phyloP scores from a whole-genome alignment of 169 alveolate species.

The Theileria annulata region DNA sequence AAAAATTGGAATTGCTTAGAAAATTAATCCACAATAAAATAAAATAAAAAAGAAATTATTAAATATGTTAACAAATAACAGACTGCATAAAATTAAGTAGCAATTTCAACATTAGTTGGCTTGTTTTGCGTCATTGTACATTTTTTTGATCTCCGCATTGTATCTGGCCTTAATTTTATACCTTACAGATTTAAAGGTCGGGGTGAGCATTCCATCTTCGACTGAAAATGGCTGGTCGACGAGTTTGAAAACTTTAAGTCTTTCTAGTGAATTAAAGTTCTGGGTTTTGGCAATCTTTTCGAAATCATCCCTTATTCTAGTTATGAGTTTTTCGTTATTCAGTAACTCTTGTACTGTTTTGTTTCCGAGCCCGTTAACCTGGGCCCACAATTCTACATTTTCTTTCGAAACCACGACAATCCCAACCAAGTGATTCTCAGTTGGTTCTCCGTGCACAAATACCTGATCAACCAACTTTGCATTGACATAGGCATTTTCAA shows the following conservation, averaged over 20 bases:
- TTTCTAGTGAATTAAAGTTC: slow-evolving; percentile 74
- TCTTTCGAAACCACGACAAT: slow-evolving; percentile 60
- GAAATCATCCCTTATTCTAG: slow-evolving; percentile 40
- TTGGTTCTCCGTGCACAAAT: slow-evolving; percentile 74
- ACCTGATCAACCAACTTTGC: slow-evolving; percentile 71
- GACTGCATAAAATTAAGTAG: neutral
- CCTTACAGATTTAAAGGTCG: slow-evolving; percentile 91
- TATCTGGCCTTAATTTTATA: slow-evolving; percentile 67
- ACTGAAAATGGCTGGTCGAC: slow-evolving; percentile 83
- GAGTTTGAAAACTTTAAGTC: slow-evolving; percentile 78
- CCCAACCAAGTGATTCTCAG: slow-evolving; percentile 62
- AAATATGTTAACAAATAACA: no score
- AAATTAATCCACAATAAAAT: neutral
- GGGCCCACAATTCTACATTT: slow-evolving; percentile 63
- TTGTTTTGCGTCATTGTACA: slow-evolving; percentile 56
- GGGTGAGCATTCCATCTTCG: slow-evolving; percentile 88
- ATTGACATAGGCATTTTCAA: slow-evolving; percentile 81
- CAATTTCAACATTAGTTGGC: neutral
- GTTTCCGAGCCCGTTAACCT: slow-evolving; percentile 40
- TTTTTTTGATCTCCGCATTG: slow-evolving; percentile 57
- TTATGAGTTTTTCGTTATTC: slow-evolving; percentile 24
- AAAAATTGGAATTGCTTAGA: neutral
- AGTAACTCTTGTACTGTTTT: slow-evolving; percentile 11
- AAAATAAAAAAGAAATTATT: no score
- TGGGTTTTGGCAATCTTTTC: slow-evolving; percentile 58